These are phyloP conservation scores for Ceratocystis harringtonii DNA, from an alignment of 2,329 filamentous ascomycete genomes.

Conservation along the genomic window DNA sequence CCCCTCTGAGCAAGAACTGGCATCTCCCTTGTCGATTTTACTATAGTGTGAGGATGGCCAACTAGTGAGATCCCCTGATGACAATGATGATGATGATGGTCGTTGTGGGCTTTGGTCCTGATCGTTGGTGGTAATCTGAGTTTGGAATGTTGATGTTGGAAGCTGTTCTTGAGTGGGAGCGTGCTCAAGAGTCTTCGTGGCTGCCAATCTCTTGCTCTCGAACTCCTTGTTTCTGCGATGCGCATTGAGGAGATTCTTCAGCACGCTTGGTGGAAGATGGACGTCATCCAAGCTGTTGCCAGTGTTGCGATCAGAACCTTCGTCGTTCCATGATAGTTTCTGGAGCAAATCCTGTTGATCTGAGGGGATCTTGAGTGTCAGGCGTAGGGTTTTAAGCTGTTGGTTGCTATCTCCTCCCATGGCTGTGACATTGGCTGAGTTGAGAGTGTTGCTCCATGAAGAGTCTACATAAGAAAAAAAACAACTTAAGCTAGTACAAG, in stretches of 20 bases:
- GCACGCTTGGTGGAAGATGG: constrained; percentile 1
- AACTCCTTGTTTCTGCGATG: not conserved
- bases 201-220: not conserved
- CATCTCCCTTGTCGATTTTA: too few species aligned
- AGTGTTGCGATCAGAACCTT: not conserved
- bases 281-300: constrained; percentile 10
- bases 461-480: not conserved
- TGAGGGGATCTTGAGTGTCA: not conserved
- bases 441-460: not conserved
- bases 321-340: constrained; percentile 1
- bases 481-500: too few species aligned
- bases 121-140: not conserved
- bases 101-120: not conserved
- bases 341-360: constrained; percentile 10
- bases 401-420: not conserved
- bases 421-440: not conserved
- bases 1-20: not conserved
- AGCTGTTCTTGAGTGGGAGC: not conserved
- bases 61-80: too few species aligned
- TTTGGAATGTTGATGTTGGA: not conserved
- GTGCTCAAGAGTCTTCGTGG: not conserved
- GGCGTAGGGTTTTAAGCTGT: not conserved
- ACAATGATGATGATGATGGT: not conserved
- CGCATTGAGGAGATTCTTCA: constrained; percentile 5
- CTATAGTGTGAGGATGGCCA: too few species aligned